These are phyloP conservation scores for Porodaedalea pini DNA, from an alignment of 1,284 basidiomycete species.

Conservation along the genomic window DNA sequence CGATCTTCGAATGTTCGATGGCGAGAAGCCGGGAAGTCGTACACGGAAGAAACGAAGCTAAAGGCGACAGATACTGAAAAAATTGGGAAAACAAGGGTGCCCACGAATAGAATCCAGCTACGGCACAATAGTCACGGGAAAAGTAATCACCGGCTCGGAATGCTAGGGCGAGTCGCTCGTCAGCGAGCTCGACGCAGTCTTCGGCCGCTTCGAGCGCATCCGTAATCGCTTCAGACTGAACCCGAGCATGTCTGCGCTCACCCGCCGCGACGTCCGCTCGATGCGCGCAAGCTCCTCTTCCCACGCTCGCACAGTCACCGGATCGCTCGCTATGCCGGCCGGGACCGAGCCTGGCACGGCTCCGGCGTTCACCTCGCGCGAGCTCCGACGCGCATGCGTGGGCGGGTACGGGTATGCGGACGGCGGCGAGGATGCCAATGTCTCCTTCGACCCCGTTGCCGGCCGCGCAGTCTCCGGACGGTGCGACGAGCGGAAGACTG, in stretches of 20 bases:
- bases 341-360: not conserved
- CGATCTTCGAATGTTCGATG: not conserved
- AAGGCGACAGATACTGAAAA: too few species aligned
- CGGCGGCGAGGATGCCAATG: not conserved
- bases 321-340: conserved; percentile 10
- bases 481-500: conserved; percentile 4
- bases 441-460: conserved; percentile 5
- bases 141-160: not conserved
- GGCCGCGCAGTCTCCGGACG: conserved; percentile 19
- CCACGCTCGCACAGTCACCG: conserved; percentile 54
- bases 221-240: conserved; percentile 46
- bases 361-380: conserved; percentile 7
- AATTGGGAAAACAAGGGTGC: not conserved
- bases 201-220: conserved; percentile 25
- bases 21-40: too few species aligned
- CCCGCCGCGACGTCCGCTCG: conserved; percentile 58
- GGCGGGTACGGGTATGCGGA: conserved; percentile 17
- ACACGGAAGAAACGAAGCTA: too few species aligned
- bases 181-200: conserved; percentile 23
- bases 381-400: conserved; percentile 15
- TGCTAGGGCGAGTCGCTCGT: conserved; percentile 7
- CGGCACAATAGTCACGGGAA: not conserved
- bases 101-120: not conserved
- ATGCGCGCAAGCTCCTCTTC: conserved; percentile 72
- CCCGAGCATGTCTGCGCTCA: conserved; percentile 56